Conservation (phyloP, 139 green algal genomes). For the Tetratostichococcus sp. region DNA sequence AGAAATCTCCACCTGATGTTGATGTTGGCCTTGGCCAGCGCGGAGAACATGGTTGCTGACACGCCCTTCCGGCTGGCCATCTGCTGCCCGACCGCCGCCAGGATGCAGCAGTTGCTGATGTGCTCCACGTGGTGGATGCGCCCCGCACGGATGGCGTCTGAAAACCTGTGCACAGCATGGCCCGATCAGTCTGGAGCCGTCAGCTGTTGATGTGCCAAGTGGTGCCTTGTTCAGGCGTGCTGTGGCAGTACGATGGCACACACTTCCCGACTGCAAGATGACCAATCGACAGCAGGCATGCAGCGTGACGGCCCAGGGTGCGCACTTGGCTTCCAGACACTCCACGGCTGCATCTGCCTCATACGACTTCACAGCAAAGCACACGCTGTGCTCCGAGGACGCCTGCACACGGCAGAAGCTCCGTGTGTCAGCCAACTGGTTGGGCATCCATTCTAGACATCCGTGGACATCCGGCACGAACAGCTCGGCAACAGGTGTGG, state of each 20-base stretch:
- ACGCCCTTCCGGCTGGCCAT: conserved; percentile 86
- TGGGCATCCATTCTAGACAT: no score
- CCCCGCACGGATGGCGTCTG: conserved; percentile 58
- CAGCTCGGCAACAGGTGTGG: not conserved
- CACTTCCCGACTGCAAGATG: no score
- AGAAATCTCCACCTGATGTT: conserved; percentile 75
- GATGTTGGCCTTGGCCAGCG: conserved; percentile 89
- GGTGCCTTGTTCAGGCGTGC: no score
- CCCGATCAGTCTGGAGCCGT: no score
- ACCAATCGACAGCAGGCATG: no score
- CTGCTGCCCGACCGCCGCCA: conserved; percentile 89
- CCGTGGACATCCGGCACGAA: no score
- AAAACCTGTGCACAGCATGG: no score
- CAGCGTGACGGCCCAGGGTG: no score
- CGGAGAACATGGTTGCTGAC: conserved; percentile 87
- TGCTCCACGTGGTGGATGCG: conserved; percentile 70
- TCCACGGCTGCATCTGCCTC: conserved; percentile 42
- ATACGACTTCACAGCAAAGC: conserved; percentile 83
- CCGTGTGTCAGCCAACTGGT: no score
- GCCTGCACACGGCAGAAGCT: no score
- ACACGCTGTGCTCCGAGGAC: conserved; percentile 93
- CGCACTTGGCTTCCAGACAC: conserved; percentile 34
- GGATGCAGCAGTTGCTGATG: conserved; percentile 81
- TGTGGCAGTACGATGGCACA: no score
- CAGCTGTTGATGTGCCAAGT: not conserved